phyloP scores from a whole-genome alignment of 2,329 filamentous ascomycete genomes.

The Cadophora sp. region DNA sequence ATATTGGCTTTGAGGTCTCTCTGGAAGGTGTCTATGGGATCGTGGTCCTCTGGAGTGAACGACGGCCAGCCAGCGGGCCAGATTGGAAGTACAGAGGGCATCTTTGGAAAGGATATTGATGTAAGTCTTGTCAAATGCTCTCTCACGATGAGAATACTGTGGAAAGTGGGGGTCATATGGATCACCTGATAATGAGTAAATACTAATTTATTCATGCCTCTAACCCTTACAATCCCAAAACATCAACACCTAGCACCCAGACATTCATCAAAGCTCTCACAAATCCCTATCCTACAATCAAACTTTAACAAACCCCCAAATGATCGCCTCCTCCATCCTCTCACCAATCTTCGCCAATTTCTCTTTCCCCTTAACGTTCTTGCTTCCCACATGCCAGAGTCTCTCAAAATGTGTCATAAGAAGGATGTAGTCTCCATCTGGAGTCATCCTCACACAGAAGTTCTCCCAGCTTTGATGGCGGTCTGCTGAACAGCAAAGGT shows the following conservation, averaged over 20 bases:
- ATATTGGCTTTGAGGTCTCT: too few species aligned
- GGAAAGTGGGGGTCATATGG: not conserved
- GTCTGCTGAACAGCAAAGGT: conserved; percentile 26
- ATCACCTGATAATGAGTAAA: conserved; percentile 7
- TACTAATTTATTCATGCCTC: not conserved
- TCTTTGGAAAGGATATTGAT: conserved; percentile 16
- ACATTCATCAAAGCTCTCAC: not conserved
- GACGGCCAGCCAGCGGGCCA: too few species aligned
- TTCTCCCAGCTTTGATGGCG: conserved; percentile 34
- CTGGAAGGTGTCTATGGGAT: too few species aligned
- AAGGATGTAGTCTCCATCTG: conserved; percentile 35
- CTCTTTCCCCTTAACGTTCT: conserved; percentile 24
- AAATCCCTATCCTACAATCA: not conserved
- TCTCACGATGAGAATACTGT: not conserved
- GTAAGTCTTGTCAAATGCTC: not conserved
- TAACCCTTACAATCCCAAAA: not conserved
- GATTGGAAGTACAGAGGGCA: too few species aligned
- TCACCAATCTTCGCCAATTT: conserved; percentile 34
- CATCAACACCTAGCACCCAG: not conserved
- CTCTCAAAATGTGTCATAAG: conserved; percentile 37
- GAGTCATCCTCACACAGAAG: conserved; percentile 34
- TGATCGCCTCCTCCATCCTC: conserved; percentile 19
- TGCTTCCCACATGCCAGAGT: conserved; percentile 34
- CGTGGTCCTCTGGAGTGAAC: too few species aligned
- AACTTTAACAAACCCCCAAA: conserved; percentile 37